These are phyloP conservation scores for Wickerhamomyces canadensis DNA, from an alignment of 805 yeast genomes.

Conservation along the genomic window DNA sequence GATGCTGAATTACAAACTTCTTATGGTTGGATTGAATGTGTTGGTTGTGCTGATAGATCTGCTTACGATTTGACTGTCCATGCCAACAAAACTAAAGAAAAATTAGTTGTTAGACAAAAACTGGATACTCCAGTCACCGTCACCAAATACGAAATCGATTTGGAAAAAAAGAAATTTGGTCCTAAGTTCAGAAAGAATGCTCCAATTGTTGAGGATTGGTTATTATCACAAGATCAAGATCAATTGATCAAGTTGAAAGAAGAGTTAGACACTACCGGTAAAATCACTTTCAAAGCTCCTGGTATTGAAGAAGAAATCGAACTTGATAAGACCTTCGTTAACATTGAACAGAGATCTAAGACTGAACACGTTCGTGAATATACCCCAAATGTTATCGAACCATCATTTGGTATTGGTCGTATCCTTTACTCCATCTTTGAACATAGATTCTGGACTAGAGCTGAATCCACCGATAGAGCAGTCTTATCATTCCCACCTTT, in stretches of 20 bases:
- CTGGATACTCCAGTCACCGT: constrained; percentile 79
- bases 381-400: constrained; percentile 97
- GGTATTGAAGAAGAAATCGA: constrained; percentile 62
- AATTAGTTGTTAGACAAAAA: constrained; percentile 88
- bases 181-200: constrained; percentile 98
- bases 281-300: constrained; percentile 62
- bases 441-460: constrained; percentile 93
- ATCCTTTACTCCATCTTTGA: constrained; percentile 89
- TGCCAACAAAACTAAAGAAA: constrained; percentile 90
- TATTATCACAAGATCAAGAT: constrained; percentile 70
- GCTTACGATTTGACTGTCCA: constrained; percentile 97
- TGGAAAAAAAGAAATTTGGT: constrained; percentile 94
- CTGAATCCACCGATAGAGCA: constrained; percentile 83
- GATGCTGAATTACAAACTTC: constrained; percentile 95
- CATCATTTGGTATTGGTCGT: constrained; percentile 99
- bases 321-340: constrained; percentile 65
- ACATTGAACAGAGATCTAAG: constrained; percentile 71
- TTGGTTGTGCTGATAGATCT: constrained; percentile 99
- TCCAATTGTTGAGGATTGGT: constrained; percentile 81
- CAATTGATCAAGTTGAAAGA: constrained; percentile 74
- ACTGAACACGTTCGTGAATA: constrained; percentile 91
- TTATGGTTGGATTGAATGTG: constrained; percentile 99
- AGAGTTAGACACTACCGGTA: constrained; percentile 57
- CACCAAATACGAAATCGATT: constrained; percentile 76
- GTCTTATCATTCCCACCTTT: constrained; percentile 90